phyloP scores from a whole-genome alignment of 208 protist species.

The Angomonas deanei region DNA sequence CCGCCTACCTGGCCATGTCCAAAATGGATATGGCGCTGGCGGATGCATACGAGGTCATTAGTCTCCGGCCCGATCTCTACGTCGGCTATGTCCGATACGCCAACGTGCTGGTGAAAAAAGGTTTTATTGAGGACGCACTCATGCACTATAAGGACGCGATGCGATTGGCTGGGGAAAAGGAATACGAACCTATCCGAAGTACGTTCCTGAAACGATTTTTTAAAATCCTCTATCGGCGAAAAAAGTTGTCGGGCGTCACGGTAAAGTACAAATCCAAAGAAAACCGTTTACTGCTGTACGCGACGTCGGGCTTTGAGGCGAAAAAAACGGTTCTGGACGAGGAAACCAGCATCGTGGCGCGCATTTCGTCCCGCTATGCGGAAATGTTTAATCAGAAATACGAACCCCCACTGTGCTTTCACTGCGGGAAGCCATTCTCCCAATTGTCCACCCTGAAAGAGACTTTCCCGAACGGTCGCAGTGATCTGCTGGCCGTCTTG shows the following conservation, averaged over 20 bases:
- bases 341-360: no score
- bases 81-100: constrained; percentile 75
- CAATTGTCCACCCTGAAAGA: not conserved
- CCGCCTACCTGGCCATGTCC: not conserved
- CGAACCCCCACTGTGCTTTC: not conserved
- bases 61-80: constrained; percentile 36
- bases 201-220: not conserved
- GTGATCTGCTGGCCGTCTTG: constrained; percentile 32
- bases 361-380: no score
- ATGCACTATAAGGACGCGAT: constrained; percentile 59
- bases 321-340: no score
- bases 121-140: constrained; percentile 58
- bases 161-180: constrained; percentile 30
- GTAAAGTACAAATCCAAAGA: no score
- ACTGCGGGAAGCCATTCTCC: not conserved
- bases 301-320: no score
- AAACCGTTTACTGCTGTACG: no score
- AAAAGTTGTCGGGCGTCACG: no score
- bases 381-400: no score
- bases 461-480: not conserved
- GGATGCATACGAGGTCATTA: constrained; percentile 63
- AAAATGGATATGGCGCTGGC: constrained; percentile 53
- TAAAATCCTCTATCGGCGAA: not conserved
- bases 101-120: constrained; percentile 32
- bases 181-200: not conserved